These are phyloP conservation scores for Nemania sp. DNA, from an alignment of 2,329 filamentous ascomycete genomes.

Conservation along the genomic window DNA sequence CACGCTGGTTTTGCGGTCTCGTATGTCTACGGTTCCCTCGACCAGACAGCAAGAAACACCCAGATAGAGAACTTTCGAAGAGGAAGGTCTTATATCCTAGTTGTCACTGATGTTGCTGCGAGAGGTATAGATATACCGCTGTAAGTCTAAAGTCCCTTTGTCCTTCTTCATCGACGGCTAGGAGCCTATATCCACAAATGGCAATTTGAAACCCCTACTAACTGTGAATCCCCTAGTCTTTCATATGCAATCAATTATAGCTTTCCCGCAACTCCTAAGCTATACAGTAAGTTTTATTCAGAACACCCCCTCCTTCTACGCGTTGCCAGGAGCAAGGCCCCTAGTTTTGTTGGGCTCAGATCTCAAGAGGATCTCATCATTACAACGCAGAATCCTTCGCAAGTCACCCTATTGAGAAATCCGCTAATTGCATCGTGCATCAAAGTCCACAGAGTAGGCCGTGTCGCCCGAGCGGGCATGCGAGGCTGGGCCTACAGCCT, in stretches of 20 bases:
- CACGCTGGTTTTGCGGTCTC: slow-evolving; percentile 86
- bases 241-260: slow-evolving; percentile 99
- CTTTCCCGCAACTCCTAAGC: slow-evolving; percentile 94
- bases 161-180: background rate
- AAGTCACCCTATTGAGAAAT: background rate
- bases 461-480: slow-evolving; percentile 91
- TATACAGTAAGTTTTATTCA: slow-evolving; percentile 59
- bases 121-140: slow-evolving; percentile 93
- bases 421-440: background rate
- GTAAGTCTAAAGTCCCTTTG: slow-evolving; percentile 5
- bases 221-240: slow-evolving; percentile 56
- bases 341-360: background rate
- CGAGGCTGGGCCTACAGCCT: slow-evolving; percentile 95
- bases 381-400: background rate
- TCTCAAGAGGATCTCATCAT: background rate
- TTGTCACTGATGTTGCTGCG: slow-evolving; percentile 95
- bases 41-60: slow-evolving; percentile 89
- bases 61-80: slow-evolving; percentile 89
- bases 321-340: background rate
- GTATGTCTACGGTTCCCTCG: slow-evolving; percentile 91
- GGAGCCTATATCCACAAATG: background rate
- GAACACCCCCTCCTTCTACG: background rate
- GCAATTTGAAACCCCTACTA: background rate
- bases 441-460: slow-evolving; percentile 84
- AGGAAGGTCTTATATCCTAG: slow-evolving; percentile 84